Evolutionary conservation across 1,139 yeast species (phyloP).

Genomic region (Geotrichum histeridarum): DNA sequence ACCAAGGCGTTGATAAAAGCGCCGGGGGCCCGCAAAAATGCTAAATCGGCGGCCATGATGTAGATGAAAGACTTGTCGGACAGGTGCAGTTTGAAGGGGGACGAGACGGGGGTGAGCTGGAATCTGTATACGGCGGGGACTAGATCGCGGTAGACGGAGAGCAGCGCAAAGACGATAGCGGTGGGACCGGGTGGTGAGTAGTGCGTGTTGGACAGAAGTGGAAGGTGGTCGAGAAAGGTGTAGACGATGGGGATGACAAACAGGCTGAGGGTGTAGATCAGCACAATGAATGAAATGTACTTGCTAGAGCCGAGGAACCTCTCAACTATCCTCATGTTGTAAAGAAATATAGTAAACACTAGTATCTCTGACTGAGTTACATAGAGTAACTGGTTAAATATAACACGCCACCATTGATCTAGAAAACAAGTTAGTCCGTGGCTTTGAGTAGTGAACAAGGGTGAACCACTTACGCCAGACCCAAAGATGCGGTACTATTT

Average conservation of each 20-base stretch:
- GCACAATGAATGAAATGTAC: slow-evolving; percentile 40
- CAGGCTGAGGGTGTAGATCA: slow-evolving; percentile 24
- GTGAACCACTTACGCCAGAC: slow-evolving; percentile 41
- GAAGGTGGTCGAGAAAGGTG: neutral
- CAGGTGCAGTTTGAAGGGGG: slow-evolving; percentile 29
- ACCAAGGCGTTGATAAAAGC: slow-evolving; percentile 49
- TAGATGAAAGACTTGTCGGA: slow-evolving; percentile 58
- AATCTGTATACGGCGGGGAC: slow-evolving; percentile 62
- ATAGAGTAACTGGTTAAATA: slow-evolving; percentile 52
- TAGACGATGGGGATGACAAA: slow-evolving; percentile 7
- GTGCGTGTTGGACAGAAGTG: neutral
- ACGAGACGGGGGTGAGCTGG: slow-evolving; percentile 40
- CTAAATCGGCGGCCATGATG: slow-evolving; percentile 48
- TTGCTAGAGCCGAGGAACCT: slow-evolving; percentile 59
- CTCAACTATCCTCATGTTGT: slow-evolving; percentile 59
- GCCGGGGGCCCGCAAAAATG: slow-evolving; percentile 44
- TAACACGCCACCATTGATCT: slow-evolving; percentile 62
- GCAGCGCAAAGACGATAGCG: slow-evolving; percentile 54
- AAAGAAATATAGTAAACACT: slow-evolving; percentile 48
- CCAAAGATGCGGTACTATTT: slow-evolving; percentile 55
- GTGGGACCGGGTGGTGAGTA: slow-evolving; percentile 57
- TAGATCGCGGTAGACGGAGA: slow-evolving; percentile 51
- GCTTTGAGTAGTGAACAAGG: neutral
- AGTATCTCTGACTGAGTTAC: slow-evolving; percentile 64
- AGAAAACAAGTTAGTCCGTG: neutral